Evolutionary conservation across 2,329 filamentous ascomycete species (phyloP).

Genomic region (Tolypocladium guangdongense): DNA sequence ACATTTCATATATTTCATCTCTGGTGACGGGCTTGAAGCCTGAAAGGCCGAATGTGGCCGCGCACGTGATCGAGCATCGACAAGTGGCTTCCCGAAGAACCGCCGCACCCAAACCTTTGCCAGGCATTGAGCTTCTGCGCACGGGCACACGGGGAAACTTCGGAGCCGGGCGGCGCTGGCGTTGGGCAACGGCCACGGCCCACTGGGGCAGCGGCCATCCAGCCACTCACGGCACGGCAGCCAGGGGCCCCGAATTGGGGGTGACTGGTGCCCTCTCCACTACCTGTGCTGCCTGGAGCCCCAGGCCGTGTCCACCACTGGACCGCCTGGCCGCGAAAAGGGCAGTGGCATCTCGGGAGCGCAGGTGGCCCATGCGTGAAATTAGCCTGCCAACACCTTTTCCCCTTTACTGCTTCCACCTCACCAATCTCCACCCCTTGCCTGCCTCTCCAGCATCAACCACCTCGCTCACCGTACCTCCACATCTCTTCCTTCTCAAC

Average conservation of each 20-base stretch:
- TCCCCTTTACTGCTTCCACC: constrained; percentile 8
- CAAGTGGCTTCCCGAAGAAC: background rate
- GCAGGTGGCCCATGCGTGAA: constrained; percentile 7
- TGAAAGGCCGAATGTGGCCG: background rate
- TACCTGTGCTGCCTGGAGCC: background rate
- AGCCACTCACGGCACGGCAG: background rate
- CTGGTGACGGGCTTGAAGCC: background rate
- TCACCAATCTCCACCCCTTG: constrained; percentile 3
- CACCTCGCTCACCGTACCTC: constrained; percentile 5
- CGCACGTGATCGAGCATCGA: background rate
- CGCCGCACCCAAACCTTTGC: background rate
- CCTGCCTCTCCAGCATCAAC: constrained; percentile 2
- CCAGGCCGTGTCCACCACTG: background rate
- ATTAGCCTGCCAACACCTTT: constrained; percentile 8
- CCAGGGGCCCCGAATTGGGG: background rate
- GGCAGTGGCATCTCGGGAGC: background rate
- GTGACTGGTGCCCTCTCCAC: background rate
- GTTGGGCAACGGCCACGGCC: background rate
- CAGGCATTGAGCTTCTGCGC: background rate
- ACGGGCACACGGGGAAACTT: background rate
- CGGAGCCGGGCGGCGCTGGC: background rate
- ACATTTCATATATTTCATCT: background rate
- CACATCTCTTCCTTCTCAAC: constrained; percentile 3
- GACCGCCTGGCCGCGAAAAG: background rate
- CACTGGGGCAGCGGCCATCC: background rate